phyloP scores from a whole-genome alignment of 2,329 filamentous ascomycete species.

The Botryosphaeria dothidea region DNA sequence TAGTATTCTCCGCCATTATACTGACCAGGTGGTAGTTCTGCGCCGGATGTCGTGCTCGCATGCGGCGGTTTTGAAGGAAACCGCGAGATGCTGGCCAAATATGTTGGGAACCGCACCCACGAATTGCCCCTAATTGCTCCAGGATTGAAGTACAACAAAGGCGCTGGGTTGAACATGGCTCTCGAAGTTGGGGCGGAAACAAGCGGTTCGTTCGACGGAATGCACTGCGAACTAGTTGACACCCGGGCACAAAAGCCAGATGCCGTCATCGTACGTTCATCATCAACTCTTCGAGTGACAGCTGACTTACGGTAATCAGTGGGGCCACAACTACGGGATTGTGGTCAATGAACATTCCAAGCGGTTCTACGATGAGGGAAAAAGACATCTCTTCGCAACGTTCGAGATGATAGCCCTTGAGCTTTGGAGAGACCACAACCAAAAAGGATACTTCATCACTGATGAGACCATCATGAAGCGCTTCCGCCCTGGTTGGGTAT shows the following conservation, averaged over 20 bases:
- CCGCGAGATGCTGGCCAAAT: constrained; percentile 43
- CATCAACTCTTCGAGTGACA: not conserved
- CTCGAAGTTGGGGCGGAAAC: constrained; percentile 44
- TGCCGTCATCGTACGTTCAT: constrained; percentile 32
- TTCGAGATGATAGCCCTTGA: constrained; percentile 47
- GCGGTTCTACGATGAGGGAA: constrained; percentile 42
- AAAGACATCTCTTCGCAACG: constrained; percentile 44
- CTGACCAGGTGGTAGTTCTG: constrained; percentile 4
- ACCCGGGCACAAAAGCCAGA: constrained; percentile 44
- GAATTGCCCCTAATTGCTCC: constrained; percentile 44
- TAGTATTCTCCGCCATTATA: not conserved
- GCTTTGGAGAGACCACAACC: constrained; percentile 43
- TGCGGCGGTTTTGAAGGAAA: constrained; percentile 46
- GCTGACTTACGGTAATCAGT: constrained; percentile 18
- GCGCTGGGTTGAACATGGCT: constrained; percentile 43
- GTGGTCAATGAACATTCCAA: constrained; percentile 44
- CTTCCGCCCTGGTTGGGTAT: constrained; percentile 46
- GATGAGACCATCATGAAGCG: constrained; percentile 44
- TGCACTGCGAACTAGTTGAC: constrained; percentile 47
- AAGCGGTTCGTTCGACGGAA: constrained; percentile 43
- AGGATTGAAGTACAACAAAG: constrained; percentile 43
- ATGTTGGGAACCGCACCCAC: constrained; percentile 41
- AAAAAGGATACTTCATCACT: constrained; percentile 45
- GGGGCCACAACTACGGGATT: constrained; percentile 47
- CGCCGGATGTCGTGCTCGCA: constrained; percentile 38